A percentile compares a stretch with the other conserved stretches of the same genome.
phyloP scores from a whole-genome alignment of 2,329 filamentous ascomycete genomes.

The Samsoniella hepiali region DNA sequence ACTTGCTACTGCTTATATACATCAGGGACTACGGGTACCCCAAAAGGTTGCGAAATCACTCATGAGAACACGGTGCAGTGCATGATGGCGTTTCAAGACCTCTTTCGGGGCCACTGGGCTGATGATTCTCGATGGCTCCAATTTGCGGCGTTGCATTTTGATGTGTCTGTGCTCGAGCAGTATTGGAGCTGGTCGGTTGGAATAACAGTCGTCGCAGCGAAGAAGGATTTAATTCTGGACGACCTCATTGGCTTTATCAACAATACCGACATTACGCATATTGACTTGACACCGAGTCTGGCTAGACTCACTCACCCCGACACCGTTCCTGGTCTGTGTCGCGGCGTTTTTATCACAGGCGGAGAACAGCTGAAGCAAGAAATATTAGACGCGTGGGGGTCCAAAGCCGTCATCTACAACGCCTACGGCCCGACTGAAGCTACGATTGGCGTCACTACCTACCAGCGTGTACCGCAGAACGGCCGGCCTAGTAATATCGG shows the following conservation, averaged over 20 bases:
- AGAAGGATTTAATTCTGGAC: conserved; percentile 80
- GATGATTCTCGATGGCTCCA: conserved; percentile 76
- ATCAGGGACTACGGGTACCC: conserved; percentile 80
- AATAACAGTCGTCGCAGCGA: conserved; percentile 77
- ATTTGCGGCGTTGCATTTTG: conserved; percentile 92
- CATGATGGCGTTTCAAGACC: conserved; percentile 77
- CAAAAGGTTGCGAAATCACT: conserved; percentile 84
- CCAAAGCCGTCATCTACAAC: conserved; percentile 79
- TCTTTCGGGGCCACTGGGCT: conserved; percentile 76
- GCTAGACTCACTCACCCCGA: conserved; percentile 74
- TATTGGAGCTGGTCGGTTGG: conserved; percentile 95
- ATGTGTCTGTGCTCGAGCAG: conserved; percentile 88
- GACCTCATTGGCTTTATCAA: conserved; percentile 73
- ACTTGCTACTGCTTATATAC: conserved; percentile 85
- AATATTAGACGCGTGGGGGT: conserved; percentile 82
- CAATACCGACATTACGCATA: conserved; percentile 74
- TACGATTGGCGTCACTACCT: conserved; percentile 90
- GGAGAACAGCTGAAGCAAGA: conserved; percentile 87
- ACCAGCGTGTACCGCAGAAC: conserved; percentile 71
- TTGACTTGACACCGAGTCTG: conserved; percentile 86
- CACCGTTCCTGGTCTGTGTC: conserved; percentile 74
- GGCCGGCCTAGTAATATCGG: conserved; percentile 88
- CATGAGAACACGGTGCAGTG: conserved; percentile 88
- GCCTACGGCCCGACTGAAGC: conserved; percentile 90
- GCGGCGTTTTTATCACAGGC: conserved; percentile 88